A percentile compares a stretch with the other conserved stretches of the same genome.
Conservation (phyloP, 495 filamentous ascomycete species). For the Xylaria telfairii region DNA sequence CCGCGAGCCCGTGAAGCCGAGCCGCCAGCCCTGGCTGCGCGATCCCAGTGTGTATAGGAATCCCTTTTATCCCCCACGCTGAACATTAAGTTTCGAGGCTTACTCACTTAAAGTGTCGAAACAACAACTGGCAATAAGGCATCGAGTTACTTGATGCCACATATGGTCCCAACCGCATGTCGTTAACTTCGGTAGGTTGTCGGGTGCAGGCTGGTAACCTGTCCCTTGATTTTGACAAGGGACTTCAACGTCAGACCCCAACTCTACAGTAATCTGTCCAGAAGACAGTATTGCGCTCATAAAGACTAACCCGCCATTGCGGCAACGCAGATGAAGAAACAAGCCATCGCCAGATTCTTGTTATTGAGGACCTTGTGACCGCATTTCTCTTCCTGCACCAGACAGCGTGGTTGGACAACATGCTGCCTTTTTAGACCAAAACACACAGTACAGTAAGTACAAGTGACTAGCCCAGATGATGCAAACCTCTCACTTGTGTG, state of each 20-base stretch:
- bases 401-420: neutral
- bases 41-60: neutral
- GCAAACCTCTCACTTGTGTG: neutral
- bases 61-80: neutral
- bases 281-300: neutral
- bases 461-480: neutral
- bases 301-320: neutral
- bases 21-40: neutral
- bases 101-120: neutral
- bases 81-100: neutral
- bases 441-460: neutral
- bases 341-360: neutral
- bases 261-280: neutral
- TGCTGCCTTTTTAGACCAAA: neutral
- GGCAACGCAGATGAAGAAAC: neutral
- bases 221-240: neutral
- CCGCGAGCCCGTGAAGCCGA: slow-evolving; percentile 15
- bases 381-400: neutral
- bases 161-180: neutral
- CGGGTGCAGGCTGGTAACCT: neutral
- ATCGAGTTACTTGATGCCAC: neutral
- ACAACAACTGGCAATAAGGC: neutral
- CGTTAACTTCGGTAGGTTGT: neutral
- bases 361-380: neutral
- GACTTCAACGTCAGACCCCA: neutral